Evolutionary conservation across 2,329 filamentous ascomycete genomes (phyloP), one percentile per base, ranked within the genome.

Genomic region (Fusarium xyrophilum): DNA sequence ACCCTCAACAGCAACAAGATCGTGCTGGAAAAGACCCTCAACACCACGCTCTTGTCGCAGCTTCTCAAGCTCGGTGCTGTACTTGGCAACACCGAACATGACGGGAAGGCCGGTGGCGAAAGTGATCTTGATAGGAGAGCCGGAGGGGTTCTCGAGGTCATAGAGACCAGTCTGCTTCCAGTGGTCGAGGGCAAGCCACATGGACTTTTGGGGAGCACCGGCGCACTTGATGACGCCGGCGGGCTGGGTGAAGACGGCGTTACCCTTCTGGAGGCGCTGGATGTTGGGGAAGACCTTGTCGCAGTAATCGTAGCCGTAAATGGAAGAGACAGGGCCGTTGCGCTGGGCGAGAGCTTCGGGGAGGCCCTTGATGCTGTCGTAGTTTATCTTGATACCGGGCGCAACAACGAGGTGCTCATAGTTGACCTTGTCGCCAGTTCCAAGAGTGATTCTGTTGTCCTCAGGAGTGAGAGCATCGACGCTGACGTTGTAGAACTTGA

Each of bases 341-440:
- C 78, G 78, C 60, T 87, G 78, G 7, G 80, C 80, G 7, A 88
- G 80, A 6, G 86, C 86, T 72, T 88, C 85, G 2, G 83, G 79
- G n/a, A 89, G 75, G 23, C 86, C 86, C 75, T 85, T 82, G 75
- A 88, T 81, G 66, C 78, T 81, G 63, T 75, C 78, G 47, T 82
- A 84, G 75, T 87, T 79, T 72, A 88, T 78, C 19, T 76, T 78
- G 70, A 89, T 82, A 8, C 86, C 86, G 0, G 89, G 88, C 0
- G 78, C 87, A 1, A 91, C 88, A 35, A 91, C 82, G 3, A 91
- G 82, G 9, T 91, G 88, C 63, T 91, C 87, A 69, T 91, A 91
- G 73, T 75, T 80, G 46, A 91, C 69, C 71, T 80, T 83, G 70
- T 85, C 82, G 56, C 88, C 87, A 63, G 84, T 85, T 56, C 73